Percentiles rank a stretch among this genome's conserved stretches.
Conservation (phyloP, 345 rosid genomes). For the Arabidopsis suecica region DNA sequence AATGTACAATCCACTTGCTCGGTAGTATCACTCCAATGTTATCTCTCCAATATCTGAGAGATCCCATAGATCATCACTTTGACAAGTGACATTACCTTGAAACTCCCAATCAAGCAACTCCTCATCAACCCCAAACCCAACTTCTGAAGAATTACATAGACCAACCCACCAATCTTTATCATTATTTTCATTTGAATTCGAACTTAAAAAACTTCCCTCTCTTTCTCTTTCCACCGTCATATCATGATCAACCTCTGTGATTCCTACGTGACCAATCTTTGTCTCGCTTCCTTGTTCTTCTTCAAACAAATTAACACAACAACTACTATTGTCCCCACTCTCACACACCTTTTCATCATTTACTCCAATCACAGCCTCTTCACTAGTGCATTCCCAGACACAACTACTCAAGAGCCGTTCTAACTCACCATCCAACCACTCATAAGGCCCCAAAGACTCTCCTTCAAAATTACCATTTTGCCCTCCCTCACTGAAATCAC, state of each 20-base stretch:
- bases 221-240: slow-evolving; percentile 35
- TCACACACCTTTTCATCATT: slow-evolving; percentile 31
- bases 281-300: slow-evolving; percentile 38
- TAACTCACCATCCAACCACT: slow-evolving; percentile 77
- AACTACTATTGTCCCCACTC: slow-evolving; percentile 40
- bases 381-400: slow-evolving; percentile 39
- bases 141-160: slow-evolving; percentile 29
- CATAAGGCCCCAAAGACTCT: slow-evolving; percentile 62
- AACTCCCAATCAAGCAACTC: slow-evolving; percentile 54
- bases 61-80: slow-evolving; percentile 41
- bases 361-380: slow-evolving; percentile 16
- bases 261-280: slow-evolving; percentile 6
- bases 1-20: slow-evolving; percentile 16
- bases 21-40: slow-evolving; percentile 13
- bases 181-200: slow-evolving; percentile 39
- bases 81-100: slow-evolving; percentile 31
- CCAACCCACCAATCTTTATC: slow-evolving; percentile 37
- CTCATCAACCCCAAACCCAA: slow-evolving; percentile 39
- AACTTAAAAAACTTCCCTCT: slow-evolving; percentile 44
- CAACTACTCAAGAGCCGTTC: slow-evolving; percentile 50
- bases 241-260: slow-evolving; percentile 29
- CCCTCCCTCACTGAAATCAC: slow-evolving; percentile 16
- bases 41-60: slow-evolving; percentile 41
- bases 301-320: slow-evolving; percentile 40
- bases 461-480: slow-evolving; percentile 24